These are phyloP conservation scores for Phaeosphaeriaceae sp. DNA, from an alignment of 2,329 filamentous ascomycete genomes.

Conservation along the genomic window DNA sequence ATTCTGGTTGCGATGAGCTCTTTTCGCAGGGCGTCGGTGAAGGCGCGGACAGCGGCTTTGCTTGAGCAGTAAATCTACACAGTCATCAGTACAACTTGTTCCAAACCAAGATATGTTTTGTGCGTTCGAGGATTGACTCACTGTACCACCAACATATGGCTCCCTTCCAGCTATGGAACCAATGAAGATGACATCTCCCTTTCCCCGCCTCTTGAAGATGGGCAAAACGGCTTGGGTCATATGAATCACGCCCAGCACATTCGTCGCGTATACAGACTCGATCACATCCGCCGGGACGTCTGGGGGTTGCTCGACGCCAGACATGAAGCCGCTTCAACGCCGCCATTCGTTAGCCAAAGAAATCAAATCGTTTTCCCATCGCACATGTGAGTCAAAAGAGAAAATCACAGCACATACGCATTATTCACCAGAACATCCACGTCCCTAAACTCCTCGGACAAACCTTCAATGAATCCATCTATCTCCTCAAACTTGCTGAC, in stretches of 20 bases:
- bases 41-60: slow-evolving; percentile 84
- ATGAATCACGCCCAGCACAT: slow-evolving; percentile 90
- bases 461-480: slow-evolving; percentile 70
- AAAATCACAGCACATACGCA: slow-evolving; percentile 68
- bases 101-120: no score
- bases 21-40: slow-evolving; percentile 79
- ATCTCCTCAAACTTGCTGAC: slow-evolving; percentile 81
- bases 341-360: not conserved
- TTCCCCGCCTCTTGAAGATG: slow-evolving; percentile 75
- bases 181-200: slow-evolving; percentile 92
- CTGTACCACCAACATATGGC: slow-evolving; percentile 77
- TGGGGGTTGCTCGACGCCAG: slow-evolving; percentile 81
- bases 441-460: slow-evolving; percentile 83
- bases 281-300: slow-evolving; percentile 82
- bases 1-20: slow-evolving; percentile 81
- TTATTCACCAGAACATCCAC: slow-evolving; percentile 95
- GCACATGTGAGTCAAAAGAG: not conserved
- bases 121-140: no score
- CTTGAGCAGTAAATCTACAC: slow-evolving; percentile 75
- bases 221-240: slow-evolving; percentile 90
- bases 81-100: slow-evolving; percentile 3
- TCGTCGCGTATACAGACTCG: slow-evolving; percentile 83
- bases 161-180: slow-evolving; percentile 87
- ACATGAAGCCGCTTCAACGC: slow-evolving; percentile 75
- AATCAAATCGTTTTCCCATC: not conserved